Evolutionary conservation across 441 rosid genomes (phyloP).

Genomic region (Jatropha multifida): DNA sequence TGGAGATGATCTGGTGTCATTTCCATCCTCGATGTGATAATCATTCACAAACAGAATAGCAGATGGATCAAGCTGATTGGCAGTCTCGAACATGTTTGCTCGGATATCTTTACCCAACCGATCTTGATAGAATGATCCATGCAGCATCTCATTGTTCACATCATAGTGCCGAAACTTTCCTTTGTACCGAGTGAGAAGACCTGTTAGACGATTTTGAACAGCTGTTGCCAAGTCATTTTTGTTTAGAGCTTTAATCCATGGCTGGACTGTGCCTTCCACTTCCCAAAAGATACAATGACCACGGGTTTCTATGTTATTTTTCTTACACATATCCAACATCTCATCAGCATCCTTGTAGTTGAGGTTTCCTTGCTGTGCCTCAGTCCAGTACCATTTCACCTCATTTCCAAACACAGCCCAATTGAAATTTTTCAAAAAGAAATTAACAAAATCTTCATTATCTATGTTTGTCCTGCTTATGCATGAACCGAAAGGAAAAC

Average conservation of each 20-base stretch:
- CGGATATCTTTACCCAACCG: slow-evolving; percentile 61
- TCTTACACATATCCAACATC: slow-evolving; percentile 63
- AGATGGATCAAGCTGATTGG: slow-evolving; percentile 75
- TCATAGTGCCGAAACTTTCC: slow-evolving; percentile 87
- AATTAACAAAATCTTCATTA: slow-evolving; percentile 81
- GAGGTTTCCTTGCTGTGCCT: slow-evolving; percentile 66
- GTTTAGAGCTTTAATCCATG: slow-evolving; percentile 66
- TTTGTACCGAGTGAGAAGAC: slow-evolving; percentile 69
- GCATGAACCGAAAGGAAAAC: slow-evolving; percentile 85
- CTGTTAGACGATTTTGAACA: slow-evolving; percentile 65
- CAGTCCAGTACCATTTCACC: slow-evolving; percentile 92
- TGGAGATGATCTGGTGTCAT: slow-evolving; percentile 62
- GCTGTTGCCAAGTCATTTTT: slow-evolving; percentile 53
- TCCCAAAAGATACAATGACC: slow-evolving; percentile 98
- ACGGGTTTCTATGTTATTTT: slow-evolving; percentile 52
- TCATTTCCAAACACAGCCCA: slow-evolving; percentile 97
- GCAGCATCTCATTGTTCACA: slow-evolving; percentile 95
- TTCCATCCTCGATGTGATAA: slow-evolving; percentile 80
- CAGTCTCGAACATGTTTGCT: slow-evolving; percentile 70
- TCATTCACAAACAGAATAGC: slow-evolving; percentile 79
- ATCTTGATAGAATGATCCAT: slow-evolving; percentile 84
- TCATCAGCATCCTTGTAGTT: slow-evolving; percentile 91
- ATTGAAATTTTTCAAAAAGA: slow-evolving; percentile 73
- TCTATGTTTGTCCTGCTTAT: slow-evolving; percentile 71
- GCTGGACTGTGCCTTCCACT: slow-evolving; percentile 69